phyloP scores from a whole-genome alignment of 805 yeast species.

The Wickerhamomyces bovis region DNA sequence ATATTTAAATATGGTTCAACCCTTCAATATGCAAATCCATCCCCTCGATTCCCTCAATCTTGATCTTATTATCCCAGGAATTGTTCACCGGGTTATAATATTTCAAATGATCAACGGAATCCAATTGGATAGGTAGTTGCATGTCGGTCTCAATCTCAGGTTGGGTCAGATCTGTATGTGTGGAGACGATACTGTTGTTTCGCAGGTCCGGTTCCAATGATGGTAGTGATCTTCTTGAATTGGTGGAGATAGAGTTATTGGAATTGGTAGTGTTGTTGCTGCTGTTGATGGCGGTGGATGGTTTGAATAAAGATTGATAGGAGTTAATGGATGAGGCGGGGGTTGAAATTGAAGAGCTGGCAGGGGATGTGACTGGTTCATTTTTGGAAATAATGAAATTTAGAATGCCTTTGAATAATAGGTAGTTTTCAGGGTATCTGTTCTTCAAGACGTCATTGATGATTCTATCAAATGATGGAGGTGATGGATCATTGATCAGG shows the following conservation, averaged over 20 bases:
- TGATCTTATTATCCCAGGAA: neutral
- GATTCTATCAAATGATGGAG: neutral
- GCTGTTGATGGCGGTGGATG: neutral
- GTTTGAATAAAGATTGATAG: neutral
- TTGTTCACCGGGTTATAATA: neutral
- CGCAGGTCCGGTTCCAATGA: neutral
- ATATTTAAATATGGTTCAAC: neutral
- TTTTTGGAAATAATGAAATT: constrained; percentile 3
- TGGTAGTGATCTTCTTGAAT: neutral
- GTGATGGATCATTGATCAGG: constrained; percentile 7
- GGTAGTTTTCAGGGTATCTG: constrained; percentile 24
- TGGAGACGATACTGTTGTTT: neutral
- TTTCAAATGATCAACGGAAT: neutral
- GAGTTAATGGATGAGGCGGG: neutral
- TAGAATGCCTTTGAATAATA: constrained; percentile 16
- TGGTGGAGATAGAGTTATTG: neutral
- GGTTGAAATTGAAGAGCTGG: neutral
- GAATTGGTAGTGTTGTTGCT: no score
- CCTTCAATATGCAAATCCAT: neutral
- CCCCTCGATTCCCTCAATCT: neutral
- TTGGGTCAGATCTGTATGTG: neutral
- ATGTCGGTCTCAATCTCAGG: neutral
- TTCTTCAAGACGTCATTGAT: constrained; percentile 12
- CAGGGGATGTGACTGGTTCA: neutral
- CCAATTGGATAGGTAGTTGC: neutral